Base-by-base conservation (phyloP, 768 basidiomycete species). In the Lenzites betulinus region DNA sequence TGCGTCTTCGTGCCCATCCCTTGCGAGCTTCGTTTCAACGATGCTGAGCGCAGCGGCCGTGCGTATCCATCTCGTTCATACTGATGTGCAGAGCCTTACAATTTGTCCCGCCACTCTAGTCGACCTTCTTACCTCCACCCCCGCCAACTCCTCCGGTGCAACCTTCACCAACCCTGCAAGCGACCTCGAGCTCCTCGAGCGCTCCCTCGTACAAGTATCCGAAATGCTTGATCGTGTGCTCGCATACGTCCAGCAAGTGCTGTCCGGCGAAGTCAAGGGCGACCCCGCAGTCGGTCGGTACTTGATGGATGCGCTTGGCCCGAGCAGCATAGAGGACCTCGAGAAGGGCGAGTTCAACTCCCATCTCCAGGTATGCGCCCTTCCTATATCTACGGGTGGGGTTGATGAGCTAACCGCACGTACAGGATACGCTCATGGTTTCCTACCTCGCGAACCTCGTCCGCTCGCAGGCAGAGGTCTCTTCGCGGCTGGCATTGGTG, bases 401-500 rank as follows among this genome's bases (percentile, higher is more conserved):
- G 63, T 66, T 57, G 28, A 33, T 49, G 38, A 65, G n/a, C 66
- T 64, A 44, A 61, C 65, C 44, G 38, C 51, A 11, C 5, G 18
- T 23, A 41, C 76, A 94, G 86, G 95, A 98, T 70, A 92, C 89
- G 25, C 79, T 98, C 64, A 96, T 96, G 90, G 85, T 98, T 58
- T 90, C 92, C 55, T 98, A 98, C 76, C 81, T 98, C 67, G 91
- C 93, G 25, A 96, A 93, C 73, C 83, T 98, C 67, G 89, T 97
- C 60, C 86, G 94, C 67, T 87, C 93, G 57, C 95, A 98, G 77
- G 90, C 92, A 50, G 95, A 98, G 74, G 86, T 97, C 36, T 93
- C 93, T 2, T 84, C 92, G 33, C 84, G 95, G 68, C 77, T 98
- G 73, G 90, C 91, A 51, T 81, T 98, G 63, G 82, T 90, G 30